phyloP scores from a whole-genome alignment of 768 basidiomycete species.

The Filobasidium wieringae region DNA sequence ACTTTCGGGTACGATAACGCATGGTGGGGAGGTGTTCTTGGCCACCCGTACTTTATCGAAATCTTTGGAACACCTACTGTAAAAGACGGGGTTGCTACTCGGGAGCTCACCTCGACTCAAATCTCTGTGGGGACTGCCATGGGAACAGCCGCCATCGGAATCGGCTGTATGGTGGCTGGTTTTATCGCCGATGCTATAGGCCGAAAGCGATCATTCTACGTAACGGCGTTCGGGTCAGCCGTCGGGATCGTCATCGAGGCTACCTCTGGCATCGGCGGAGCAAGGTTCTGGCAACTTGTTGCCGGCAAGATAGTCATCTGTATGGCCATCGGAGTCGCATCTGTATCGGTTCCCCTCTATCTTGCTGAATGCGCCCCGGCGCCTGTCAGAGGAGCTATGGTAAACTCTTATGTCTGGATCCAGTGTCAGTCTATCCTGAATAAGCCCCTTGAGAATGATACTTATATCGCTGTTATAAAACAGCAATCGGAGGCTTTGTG shows the following conservation, averaged over 20 bases:
- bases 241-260: conserved; percentile 13
- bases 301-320: conserved; percentile 12
- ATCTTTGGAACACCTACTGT: background rate
- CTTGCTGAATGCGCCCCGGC: conserved; percentile 3
- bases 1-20: conserved; percentile 1
- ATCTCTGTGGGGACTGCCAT: background rate
- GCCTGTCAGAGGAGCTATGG: background rate
- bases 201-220: background rate
- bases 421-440: background rate
- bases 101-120: background rate
- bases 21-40: conserved; percentile 4
- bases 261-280: conserved; percentile 5
- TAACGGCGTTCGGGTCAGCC: background rate
- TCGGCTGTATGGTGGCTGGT: conserved; percentile 2
- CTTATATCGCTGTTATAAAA: background rate
- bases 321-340: conserved; percentile 10
- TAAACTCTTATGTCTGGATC: conserved; percentile 5
- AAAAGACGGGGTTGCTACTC: background rate
- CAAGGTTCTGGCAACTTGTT: conserved; percentile 15
- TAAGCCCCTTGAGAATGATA: background rate
- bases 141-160: background rate
- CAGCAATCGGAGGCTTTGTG: conserved; percentile 5
- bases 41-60: background rate
- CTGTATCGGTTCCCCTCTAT: conserved; percentile 3
- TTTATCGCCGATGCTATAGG: background rate